These are phyloP conservation scores for Solanum boliviense DNA, from an alignment of 257 asterid species.

Conservation along the genomic window DNA sequence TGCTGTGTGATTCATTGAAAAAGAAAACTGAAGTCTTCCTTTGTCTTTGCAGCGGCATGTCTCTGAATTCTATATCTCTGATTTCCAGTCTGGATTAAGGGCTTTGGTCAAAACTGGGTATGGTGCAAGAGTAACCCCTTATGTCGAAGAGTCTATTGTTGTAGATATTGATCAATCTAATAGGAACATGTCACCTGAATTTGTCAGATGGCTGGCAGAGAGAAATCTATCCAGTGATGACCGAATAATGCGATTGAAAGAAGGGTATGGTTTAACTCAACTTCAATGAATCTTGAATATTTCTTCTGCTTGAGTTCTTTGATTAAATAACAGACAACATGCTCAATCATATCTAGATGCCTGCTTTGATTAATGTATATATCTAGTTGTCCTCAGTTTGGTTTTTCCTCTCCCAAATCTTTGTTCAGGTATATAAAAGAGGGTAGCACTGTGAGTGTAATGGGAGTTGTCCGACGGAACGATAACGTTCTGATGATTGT, in stretches of 20 bases:
- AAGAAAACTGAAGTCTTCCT: neutral
- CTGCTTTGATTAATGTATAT: neutral
- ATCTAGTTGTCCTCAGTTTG: too few relatives aligned
- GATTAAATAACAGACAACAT: neutral
- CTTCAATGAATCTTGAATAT: neutral
- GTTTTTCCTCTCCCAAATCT: neutral
- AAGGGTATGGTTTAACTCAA: constrained; percentile 38
- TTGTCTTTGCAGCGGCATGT: constrained; percentile 53
- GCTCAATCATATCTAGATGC: neutral
- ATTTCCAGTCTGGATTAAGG: constrained; percentile 80
- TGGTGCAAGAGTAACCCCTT: constrained; percentile 67
- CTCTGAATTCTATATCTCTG: constrained; percentile 86
- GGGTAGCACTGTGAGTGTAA: constrained; percentile 80
- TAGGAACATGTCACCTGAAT: constrained; percentile 40
- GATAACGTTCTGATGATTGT: constrained; percentile 84
- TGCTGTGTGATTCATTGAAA: neutral
- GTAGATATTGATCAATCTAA: constrained; percentile 49
- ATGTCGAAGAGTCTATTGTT: constrained; percentile 61
- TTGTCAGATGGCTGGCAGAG: constrained; percentile 68
- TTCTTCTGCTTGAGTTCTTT: neutral
- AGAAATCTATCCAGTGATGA: constrained; percentile 68
- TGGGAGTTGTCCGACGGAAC: constrained; percentile 84
- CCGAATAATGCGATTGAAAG: constrained; percentile 61
- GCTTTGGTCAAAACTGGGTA: constrained; percentile 82
- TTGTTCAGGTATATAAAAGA: constrained; percentile 64